A percentile compares a stretch with the other conserved stretches of the same genome.
Conservation (phyloP, 352 stramenopile genomes). For the Pythium folliculosum region DNA sequence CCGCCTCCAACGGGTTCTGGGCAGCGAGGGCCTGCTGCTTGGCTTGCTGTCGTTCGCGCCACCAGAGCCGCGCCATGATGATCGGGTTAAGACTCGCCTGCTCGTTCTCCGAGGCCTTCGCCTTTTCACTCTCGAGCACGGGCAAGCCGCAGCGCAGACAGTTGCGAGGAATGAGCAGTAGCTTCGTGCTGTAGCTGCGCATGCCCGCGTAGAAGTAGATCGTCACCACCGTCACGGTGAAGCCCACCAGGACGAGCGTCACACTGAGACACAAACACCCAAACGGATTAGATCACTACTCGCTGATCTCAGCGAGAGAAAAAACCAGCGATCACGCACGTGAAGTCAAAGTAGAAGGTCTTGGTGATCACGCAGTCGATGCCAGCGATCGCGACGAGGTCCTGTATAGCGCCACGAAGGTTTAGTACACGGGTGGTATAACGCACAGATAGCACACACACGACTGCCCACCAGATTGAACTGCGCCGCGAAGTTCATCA, state of each 20-base stretch:
- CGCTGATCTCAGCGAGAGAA: not conserved
- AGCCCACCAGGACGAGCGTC: constrained; percentile 49
- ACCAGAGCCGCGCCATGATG: constrained; percentile 46
- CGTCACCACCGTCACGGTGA: constrained; percentile 53
- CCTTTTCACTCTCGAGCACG: constrained; percentile 52
- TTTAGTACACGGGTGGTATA: not conserved
- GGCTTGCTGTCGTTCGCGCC: constrained; percentile 25
- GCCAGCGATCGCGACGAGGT: constrained; percentile 68
- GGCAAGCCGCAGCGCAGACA: constrained; percentile 64
- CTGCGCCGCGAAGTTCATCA: constrained; percentile 69
- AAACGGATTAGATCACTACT: not conserved
- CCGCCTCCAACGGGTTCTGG: not conserved
- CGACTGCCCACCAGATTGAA: constrained; percentile 61
- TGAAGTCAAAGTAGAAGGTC: constrained; percentile 79
- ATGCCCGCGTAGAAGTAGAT: constrained; percentile 67
- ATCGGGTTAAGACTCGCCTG: constrained; percentile 61
- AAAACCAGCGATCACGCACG: constrained; percentile 28
- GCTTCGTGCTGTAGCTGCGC: constrained; percentile 60
- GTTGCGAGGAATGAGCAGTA: constrained; percentile 72
- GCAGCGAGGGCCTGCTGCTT: not conserved
- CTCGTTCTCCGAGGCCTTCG: constrained; percentile 40
- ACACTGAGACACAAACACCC: constrained; percentile 35
- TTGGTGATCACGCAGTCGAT: constrained; percentile 77
- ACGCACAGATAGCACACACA: not conserved
- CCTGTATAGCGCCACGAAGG: constrained; percentile 31